phyloP scores from a whole-genome alignment of 768 basidiomycete genomes.

The Mycena amicta region DNA sequence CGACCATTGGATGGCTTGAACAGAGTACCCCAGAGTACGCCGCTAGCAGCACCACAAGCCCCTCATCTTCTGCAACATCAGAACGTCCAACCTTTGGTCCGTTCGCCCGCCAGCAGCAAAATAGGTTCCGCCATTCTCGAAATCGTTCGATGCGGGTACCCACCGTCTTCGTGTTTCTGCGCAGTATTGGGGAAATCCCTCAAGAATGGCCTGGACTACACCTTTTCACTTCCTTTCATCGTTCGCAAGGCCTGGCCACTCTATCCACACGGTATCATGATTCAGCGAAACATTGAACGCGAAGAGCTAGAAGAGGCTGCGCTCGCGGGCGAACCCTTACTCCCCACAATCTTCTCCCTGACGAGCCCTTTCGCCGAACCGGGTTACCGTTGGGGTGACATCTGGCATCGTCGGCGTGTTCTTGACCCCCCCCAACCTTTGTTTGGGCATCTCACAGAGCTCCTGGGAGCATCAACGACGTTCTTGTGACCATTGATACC shows the following conservation, averaged over 20 bases:
- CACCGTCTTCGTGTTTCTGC: slow-evolving; percentile 77
- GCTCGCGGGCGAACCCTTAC: slow-evolving; percentile 61
- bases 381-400: slow-evolving; percentile 68
- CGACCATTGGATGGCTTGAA: slow-evolving; percentile 75
- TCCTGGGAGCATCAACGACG: slow-evolving; percentile 43
- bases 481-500: slow-evolving; percentile 62
- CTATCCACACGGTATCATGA: slow-evolving; percentile 75
- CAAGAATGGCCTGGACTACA: slow-evolving; percentile 71
- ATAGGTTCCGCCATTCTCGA: slow-evolving; percentile 35
- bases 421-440: slow-evolving; percentile 56
- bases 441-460: slow-evolving; percentile 57
- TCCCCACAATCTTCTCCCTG: slow-evolving; percentile 83
- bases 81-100: slow-evolving; percentile 57
- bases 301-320: slow-evolving; percentile 68
- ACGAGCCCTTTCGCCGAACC: slow-evolving; percentile 79
- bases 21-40: slow-evolving; percentile 41
- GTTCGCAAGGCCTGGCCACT: slow-evolving; percentile 80
- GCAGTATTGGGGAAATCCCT: slow-evolving; percentile 72
- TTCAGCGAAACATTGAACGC: slow-evolving; percentile 72
- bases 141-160: slow-evolving; percentile 45
- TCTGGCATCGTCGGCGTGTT: slow-evolving; percentile 53
- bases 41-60: slow-evolving; percentile 35
- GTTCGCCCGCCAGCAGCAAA: slow-evolving; percentile 48
- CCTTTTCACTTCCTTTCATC: slow-evolving; percentile 79
- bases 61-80: slow-evolving; percentile 29